Evolutionary conservation across 2,329 filamentous ascomycete species (phyloP), one percentile per base, ranked within the genome.

Genomic region (Penicillium sp.): DNA sequence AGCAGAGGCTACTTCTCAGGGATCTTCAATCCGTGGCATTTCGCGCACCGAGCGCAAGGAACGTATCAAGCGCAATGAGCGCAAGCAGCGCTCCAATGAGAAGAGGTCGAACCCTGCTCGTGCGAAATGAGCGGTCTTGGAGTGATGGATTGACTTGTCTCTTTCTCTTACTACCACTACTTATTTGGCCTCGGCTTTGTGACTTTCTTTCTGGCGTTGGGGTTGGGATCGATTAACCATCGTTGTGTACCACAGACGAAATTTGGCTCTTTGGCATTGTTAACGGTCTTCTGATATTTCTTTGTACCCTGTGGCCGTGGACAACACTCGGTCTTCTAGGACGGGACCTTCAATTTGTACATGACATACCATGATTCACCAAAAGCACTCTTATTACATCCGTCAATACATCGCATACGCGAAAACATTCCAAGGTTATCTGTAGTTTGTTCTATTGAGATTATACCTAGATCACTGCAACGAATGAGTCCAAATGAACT

Each of bases 51-150:
- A 93, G 75, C 82, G 81, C 62, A 83, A 90, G 66, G 86, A 85
- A 74, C 80, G 86, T 62, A 91, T 86, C 63, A 74, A 74, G 62
- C 67, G 77, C 31, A 78, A 90, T 71, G 86, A 90, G 75, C 78
- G 87, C 63, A 82, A 83, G 75, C 83, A 85, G 84, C 81, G 86
- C 68, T 84, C 83, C 67, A 91, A 91, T 69, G 77, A 83, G 67
- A 79, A 81, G 65, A 79, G 79, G 61, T 73, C 75, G 14, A 67
- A 69, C 59, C 50, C 50, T 53, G 50, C 50, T 36, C 50, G 50
- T 42, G 50, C 44, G 29, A 75, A 71, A 63, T 60, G 57, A 50
- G 40, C 13, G 65, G 62, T 22, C n/a, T n/a, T 40, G 8, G n/a
- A 57, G 56, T 58, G 63, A 59, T 48, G 67, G 47, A 62, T 56